Evolutionary conservation across 2,329 filamentous ascomycete genomes (phyloP).

Genomic region (Phialocephala sp.): DNA sequence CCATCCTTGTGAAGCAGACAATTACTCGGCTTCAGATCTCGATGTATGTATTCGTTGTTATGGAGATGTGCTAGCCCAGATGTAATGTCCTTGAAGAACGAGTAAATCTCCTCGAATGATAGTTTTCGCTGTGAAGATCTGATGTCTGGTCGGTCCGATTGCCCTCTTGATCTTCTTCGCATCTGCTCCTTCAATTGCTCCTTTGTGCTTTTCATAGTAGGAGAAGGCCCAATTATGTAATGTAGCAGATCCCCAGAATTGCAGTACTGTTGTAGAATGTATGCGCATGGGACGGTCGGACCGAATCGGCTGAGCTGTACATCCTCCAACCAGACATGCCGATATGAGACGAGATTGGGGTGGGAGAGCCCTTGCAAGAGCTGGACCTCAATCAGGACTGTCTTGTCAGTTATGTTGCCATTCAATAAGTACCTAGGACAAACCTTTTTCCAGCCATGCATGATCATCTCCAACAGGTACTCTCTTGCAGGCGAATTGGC

Average conservation of each 20-base stretch:
- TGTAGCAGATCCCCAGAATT: conserved; percentile 90
- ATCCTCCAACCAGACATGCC: conserved; percentile 96
- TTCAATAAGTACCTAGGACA: neutral
- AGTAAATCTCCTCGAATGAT: conserved; percentile 91
- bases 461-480: conserved; percentile 96
- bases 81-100: conserved; percentile 94
- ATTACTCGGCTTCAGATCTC: conserved; percentile 95
- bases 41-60: conserved; percentile 89
- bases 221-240: conserved; percentile 76
- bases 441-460: conserved; percentile 84
- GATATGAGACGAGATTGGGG: conserved; percentile 93
- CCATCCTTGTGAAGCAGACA: conserved; percentile 83
- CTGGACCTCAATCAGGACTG: conserved; percentile 87
- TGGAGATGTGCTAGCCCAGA: conserved; percentile 91
- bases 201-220: conserved; percentile 68
- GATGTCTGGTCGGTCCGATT: conserved; percentile 61
- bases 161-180: conserved; percentile 79
- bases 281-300: conserved; percentile 90
- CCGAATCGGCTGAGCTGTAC: conserved; percentile 83
- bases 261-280: conserved; percentile 97
- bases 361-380: conserved; percentile 90
- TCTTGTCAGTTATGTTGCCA: conserved; percentile 22
- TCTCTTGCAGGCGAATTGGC: conserved; percentile 94
- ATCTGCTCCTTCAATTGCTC: conserved; percentile 90
- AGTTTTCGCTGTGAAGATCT: conserved; percentile 45